Percentiles rank a stretch among this genome's conserved stretches.
Evolutionary conservation across 2,329 filamentous ascomycete genomes (phyloP).

Genomic region (Stylonectria norvegica): DNA sequence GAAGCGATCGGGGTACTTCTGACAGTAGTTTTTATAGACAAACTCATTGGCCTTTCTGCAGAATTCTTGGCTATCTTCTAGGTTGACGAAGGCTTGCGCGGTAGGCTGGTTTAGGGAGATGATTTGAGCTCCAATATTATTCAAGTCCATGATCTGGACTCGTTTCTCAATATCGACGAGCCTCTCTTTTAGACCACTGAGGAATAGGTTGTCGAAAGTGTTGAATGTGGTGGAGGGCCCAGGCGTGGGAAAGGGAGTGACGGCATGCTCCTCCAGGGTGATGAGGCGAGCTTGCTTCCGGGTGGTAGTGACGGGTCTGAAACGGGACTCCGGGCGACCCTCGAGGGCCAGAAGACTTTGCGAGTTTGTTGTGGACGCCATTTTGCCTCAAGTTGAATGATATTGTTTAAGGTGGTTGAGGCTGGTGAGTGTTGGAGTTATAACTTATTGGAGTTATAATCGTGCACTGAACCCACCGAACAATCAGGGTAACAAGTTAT

Average conservation of each 20-base stretch:
- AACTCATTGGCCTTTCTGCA: not conserved
- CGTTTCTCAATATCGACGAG: not conserved
- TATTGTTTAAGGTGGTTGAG: too few species aligned
- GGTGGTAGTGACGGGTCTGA: not conserved
- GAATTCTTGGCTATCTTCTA: not conserved
- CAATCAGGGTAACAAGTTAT: too few species aligned
- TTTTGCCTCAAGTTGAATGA: too few species aligned
- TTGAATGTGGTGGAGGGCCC: not conserved
- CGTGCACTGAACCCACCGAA: too few species aligned
- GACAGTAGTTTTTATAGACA: not conserved
- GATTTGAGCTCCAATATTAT: not conserved
- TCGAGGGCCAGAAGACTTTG: not conserved
- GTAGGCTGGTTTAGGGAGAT: not conserved
- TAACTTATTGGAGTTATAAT: too few species aligned
- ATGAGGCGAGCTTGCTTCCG: not conserved
- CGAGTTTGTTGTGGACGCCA: not conserved
- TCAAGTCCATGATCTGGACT: not conserved
- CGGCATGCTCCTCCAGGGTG: not conserved
- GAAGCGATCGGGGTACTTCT: not conserved
- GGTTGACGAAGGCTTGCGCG: not conserved
- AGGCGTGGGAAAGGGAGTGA: not conserved
- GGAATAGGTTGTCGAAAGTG: not conserved
- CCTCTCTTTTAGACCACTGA: not conserved
- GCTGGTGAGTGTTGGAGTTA: too few species aligned
- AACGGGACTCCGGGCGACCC: not conserved